Base-by-base conservation (phyloP, 345 rosid genomes). In the Isatis tinctoria region DNA sequence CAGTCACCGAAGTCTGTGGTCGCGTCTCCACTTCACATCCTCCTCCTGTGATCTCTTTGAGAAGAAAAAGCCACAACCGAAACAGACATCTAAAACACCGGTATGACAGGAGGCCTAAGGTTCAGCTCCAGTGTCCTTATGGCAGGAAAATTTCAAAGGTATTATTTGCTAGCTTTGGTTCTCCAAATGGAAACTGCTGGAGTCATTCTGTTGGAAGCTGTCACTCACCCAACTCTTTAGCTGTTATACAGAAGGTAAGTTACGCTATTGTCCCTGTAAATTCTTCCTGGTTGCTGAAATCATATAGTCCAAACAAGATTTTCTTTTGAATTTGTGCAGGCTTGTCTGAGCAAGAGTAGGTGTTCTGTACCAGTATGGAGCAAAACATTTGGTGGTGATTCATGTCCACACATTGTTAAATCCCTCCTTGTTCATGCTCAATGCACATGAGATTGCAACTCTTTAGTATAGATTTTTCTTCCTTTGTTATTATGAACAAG, bases 91-190 rank as follows among this genome's bases (percentile, higher is more conserved):
- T 28, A 39, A 75, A 68, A 33, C 26, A 60, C 30, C 62, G 6
- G 47, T 75, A 49, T 51, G 74, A 75, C 35, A 67, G 39, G 45
- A 72, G 78, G 63, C 77, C 80, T 45, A 69, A 78, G 60, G 73
- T 74, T 66, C 83, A 43, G 66, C 70, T 87, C n/a, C 67, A 74
- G 32, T 82, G 86, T 41, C 74, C 83, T 37, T 28, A 62, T 14
- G 69, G 75, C 61, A 72, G 30, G 70, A 79, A 69, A 41, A 83
- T 87, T 63, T 79, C 86, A 28, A 77, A 64, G 13, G 69, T 85
- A 11, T 27, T 78, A 18, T 87, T 81, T 79, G 87, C 89, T 30
- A 87, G 87, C 84, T 87, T 49, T 70, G 88, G 88, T 56, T 82
- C 81, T 24, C 88, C 91, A 56, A 64, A 13, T 26, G 91, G 91